Percentiles rank a stretch among this genome's conserved stretches.
phyloP scores from a whole-genome alignment of 2,329 filamentous ascomycete species.

The Nigrospora osmanthi region DNA sequence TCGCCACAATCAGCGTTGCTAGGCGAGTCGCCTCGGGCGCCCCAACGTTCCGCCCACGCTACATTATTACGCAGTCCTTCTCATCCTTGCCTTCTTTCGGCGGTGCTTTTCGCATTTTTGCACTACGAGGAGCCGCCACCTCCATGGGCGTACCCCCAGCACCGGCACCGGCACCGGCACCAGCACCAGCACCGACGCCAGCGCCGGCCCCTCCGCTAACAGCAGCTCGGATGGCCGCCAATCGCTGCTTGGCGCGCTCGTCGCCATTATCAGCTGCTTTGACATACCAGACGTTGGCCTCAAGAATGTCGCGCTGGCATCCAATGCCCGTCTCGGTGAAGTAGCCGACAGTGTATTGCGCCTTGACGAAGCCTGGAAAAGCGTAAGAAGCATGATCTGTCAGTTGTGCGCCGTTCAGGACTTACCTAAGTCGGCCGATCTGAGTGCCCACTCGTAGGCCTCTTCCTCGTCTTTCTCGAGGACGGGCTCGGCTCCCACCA shows the following conservation, averaged over 20 bases:
- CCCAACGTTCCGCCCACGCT: conserved; percentile 9
- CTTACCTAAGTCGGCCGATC: conserved; percentile 79
- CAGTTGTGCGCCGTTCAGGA: conserved; percentile 7
- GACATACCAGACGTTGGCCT: conserved; percentile 98
- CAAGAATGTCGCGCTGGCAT: conserved; percentile 85
- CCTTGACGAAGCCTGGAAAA: conserved; percentile 53
- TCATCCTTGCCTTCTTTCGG: conserved; percentile 34
- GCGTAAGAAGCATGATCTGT: not conserved
- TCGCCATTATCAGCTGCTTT: conserved; percentile 89
- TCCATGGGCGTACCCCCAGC: conserved; percentile 42
- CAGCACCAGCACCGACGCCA: conserved; percentile 16
- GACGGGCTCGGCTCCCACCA: conserved; percentile 87
- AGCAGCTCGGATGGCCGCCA: conserved; percentile 80
- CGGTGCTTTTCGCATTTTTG: conserved; percentile 41
- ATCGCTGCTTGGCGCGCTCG: conserved; percentile 76
- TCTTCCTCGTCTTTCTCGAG: conserved; percentile 93
- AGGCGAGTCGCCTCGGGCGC: too few species aligned
- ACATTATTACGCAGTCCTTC: conserved; percentile 54
- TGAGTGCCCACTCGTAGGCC: conserved; percentile 91
- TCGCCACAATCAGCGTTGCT: too few species aligned
- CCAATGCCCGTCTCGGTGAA: conserved; percentile 99
- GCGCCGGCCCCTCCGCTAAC: conserved; percentile 38
- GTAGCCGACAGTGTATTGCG: conserved; percentile 93
- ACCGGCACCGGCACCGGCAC: conserved; percentile 16
- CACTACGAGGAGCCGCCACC: conserved; percentile 40